Evolutionary conservation across 2,329 filamentous ascomycete species (phyloP), one percentile per base, ranked within the genome.

Genomic region (Colletotrichum plurivorum): DNA sequence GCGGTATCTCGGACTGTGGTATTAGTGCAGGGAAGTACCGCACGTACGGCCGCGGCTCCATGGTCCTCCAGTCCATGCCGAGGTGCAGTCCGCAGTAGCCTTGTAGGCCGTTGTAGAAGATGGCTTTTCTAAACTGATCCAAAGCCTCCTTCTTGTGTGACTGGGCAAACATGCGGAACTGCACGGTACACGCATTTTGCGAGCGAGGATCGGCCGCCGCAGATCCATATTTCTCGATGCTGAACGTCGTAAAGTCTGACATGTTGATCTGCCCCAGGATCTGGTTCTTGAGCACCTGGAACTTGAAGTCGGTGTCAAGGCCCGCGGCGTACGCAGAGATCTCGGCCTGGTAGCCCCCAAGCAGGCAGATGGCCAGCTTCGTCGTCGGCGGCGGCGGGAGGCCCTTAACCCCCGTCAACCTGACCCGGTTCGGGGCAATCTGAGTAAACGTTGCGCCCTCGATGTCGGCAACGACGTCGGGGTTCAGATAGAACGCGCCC

Each of bases 401-500:
- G 10, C 82, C 82, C 53, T 73, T 76, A 63, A 83, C 78, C 2
- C 81, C 82, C 54, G 75, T 76, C 1, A 84, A 61, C 1, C 73
- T 73, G 6, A 83, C 77, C 1, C 82, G 79, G 57, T 78, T 73
- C 5, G 60, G 73, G 1, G 78, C 80, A 4, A 76, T 76, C 22
- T 83, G 73, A 22, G 79, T 72, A 12, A 86, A 71, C 0, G 51
- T 52, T 7, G 85, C 74, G 16, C 80, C 70, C 2, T 72, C 72
- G 4, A 84, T 72, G 48, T 83, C 73, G 2, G 84, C 85, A 31
- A 79, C 81, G n/a, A 86, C 84, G 66, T 87, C 82, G 51, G 79
- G 80, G 73, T 87, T 86, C 4, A 87, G 75, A 70, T 87, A 87
- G 3, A 83, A 73, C 46, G 78, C 79, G 1, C 80, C 80, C 62